These are phyloP conservation scores for Ogataea methanolica DNA, from an alignment of 805 yeast species.

Conservation along the genomic window DNA sequence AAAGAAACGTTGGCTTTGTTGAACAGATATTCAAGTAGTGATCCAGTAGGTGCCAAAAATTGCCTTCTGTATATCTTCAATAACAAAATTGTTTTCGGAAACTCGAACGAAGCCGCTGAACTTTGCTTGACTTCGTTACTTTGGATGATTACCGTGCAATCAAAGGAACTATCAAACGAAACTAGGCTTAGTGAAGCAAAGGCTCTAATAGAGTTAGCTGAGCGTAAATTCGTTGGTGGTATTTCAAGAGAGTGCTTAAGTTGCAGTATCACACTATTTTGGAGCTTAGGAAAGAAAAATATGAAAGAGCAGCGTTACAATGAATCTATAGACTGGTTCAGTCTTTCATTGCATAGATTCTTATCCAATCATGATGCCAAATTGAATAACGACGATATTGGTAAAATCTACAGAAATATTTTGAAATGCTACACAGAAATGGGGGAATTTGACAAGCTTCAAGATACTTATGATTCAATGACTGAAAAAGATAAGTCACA, in stretches of 20 bases:
- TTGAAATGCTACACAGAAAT: conserved; percentile 25
- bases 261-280: conserved; percentile 32
- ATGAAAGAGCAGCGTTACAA: conserved; percentile 17
- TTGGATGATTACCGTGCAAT: conserved; percentile 21
- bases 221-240: conserved; percentile 21
- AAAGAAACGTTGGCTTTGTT: conserved; percentile 6
- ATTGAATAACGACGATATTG: conserved; percentile 25
- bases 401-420: conserved; percentile 35
- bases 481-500: conserved; percentile 14
- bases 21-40: conserved; percentile 13
- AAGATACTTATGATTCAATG: conserved; percentile 23
- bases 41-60: conserved; percentile 26
- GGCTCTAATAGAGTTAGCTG: conserved; percentile 23
- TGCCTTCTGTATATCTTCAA: conserved; percentile 33
- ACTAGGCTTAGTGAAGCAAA: conserved; percentile 14
- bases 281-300: conserved; percentile 34
- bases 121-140: conserved; percentile 11
- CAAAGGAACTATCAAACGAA: conserved; percentile 9
- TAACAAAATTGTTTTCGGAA: conserved; percentile 23
- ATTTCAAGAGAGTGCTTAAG: conserved; percentile 29
- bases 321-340: conserved; percentile 14
- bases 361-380: conserved; percentile 8
- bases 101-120: conserved; percentile 2
- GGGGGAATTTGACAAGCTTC: conserved; percentile 18
- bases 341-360: conserved; percentile 10